Evolutionary conservation across 345 rosid species (phyloP).

Genomic region (Pseudoturritis turrita): DNA sequence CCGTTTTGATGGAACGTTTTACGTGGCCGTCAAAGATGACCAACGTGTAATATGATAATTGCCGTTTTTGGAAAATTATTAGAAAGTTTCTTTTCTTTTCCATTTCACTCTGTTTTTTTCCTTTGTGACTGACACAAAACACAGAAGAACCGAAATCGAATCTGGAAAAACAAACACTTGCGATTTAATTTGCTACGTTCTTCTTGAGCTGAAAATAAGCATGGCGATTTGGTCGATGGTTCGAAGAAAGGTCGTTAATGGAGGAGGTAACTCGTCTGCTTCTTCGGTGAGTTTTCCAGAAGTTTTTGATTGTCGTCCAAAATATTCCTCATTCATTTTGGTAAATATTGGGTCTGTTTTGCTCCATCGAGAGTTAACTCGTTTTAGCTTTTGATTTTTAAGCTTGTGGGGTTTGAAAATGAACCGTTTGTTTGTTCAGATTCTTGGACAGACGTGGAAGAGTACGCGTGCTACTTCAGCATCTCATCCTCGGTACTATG

Average conservation of each 20-base stretch:
- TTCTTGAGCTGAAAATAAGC: neutral
- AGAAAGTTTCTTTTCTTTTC: neutral
- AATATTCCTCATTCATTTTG: neutral
- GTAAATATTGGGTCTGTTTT: neutral
- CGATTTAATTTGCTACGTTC: neutral
- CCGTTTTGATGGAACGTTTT: neutral
- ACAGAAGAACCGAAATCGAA: neutral
- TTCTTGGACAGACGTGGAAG: slow-evolving; percentile 24
- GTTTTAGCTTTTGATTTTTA: no score
- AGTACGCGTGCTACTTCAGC: neutral
- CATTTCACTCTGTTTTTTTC: neutral
- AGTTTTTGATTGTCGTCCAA: neutral
- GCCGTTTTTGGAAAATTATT: neutral
- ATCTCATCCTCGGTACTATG: slow-evolving; percentile 18
- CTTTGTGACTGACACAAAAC: neutral
- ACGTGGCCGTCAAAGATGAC: neutral
- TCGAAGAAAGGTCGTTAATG: slow-evolving; percentile 23
- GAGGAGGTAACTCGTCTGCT: slow-evolving; percentile 14
- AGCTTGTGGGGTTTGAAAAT: neutral
- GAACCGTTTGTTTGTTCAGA: neutral
- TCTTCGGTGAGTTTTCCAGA: slow-evolving; percentile 26
- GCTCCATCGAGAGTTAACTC: neutral
- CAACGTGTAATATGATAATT: neutral
- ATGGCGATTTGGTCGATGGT: slow-evolving; percentile 32
- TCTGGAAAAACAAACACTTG: neutral